Evolutionary conservation across 306 rosid genomes (phyloP).

Genomic region (Parietaria judaica): DNA sequence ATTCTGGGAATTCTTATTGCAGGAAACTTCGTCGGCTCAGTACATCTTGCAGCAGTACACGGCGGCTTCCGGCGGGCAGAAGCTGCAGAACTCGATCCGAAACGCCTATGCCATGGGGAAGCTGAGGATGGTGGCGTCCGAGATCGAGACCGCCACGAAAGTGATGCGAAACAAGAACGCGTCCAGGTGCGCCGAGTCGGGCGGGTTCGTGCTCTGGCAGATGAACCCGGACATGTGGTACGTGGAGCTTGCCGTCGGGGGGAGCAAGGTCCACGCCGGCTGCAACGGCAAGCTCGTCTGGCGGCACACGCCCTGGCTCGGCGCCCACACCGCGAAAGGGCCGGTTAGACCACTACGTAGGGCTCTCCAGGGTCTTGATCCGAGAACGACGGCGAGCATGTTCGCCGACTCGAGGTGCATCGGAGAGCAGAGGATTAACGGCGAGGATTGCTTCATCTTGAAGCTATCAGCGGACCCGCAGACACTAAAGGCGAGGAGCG

Average conservation of each 20-base stretch:
- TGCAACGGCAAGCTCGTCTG: slow-evolving; percentile 94
- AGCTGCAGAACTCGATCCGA: slow-evolving; percentile 65
- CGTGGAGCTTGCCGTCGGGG: slow-evolving; percentile 95
- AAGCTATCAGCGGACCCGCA: slow-evolving; percentile 86
- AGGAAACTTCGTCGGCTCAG: slow-evolving; percentile 99
- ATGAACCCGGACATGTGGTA: slow-evolving; percentile 99
- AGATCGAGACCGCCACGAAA: slow-evolving; percentile 84
- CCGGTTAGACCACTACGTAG: slow-evolving; percentile 96
- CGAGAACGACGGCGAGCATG: slow-evolving; percentile 88
- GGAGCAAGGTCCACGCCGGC: slow-evolving; percentile 93
- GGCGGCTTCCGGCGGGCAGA: slow-evolving; percentile 93
- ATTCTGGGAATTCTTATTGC: slow-evolving; percentile 9
- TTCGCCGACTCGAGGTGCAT: slow-evolving; percentile 83
- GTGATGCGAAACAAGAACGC: slow-evolving; percentile 66
- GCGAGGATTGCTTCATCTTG: slow-evolving; percentile 96
- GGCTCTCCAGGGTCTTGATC: slow-evolving; percentile 91
- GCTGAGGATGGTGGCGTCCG: slow-evolving; percentile 91
- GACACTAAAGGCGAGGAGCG: slow-evolving; percentile 87
- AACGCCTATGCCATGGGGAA: slow-evolving; percentile 98
- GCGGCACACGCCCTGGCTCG: slow-evolving; percentile 99
- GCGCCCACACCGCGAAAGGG: slow-evolving; percentile 94
- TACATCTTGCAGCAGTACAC: slow-evolving; percentile 95
- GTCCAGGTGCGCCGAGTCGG: slow-evolving; percentile 76
- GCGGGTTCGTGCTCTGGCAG: slow-evolving; percentile 99
- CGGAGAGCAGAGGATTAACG: slow-evolving; percentile 84